Conservation (phyloP, 345 rosid genomes). For the Clarkia xantiana region DNA sequence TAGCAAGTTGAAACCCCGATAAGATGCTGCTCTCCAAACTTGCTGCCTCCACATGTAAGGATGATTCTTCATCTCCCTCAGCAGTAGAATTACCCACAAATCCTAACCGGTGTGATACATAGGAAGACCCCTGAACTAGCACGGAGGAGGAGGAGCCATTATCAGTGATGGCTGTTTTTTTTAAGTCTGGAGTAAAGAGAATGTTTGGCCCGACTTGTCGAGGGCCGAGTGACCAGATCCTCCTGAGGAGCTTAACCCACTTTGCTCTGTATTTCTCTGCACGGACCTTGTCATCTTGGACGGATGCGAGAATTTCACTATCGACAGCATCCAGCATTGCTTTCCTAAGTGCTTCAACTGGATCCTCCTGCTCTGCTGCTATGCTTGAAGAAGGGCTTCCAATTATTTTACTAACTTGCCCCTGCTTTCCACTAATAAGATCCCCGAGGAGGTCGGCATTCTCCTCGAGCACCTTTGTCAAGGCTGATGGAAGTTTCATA, state of each 20-base stretch:
- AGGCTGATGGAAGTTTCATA: conserved; percentile 57
- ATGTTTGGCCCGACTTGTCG: conserved; percentile 84
- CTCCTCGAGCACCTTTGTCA: conserved; percentile 78
- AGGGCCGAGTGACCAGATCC: conserved; percentile 94
- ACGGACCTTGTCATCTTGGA: conserved; percentile 44
- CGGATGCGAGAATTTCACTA: conserved; percentile 25
- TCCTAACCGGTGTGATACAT: conserved; percentile 63
- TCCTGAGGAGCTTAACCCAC: conserved; percentile 54
- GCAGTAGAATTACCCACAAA: conserved; percentile 24
- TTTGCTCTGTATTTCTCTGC: conserved; percentile 44
- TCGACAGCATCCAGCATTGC: conserved; percentile 43
- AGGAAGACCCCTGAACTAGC: conserved; percentile 49
- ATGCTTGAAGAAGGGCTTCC: conserved; percentile 24
- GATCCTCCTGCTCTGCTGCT: conserved; percentile 30
- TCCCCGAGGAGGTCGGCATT: conserved; percentile 57
- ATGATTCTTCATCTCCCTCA: conserved; percentile 11
- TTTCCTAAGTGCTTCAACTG: conserved; percentile 37
- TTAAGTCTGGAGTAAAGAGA: conserved; percentile 58
- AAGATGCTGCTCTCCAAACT: conserved; percentile 61
- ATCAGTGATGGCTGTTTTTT: conserved; percentile 18
- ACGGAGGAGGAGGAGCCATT: conserved; percentile 10
- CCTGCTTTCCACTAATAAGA: conserved; percentile 47
- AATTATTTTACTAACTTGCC: conserved; percentile 30
- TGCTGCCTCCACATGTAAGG: conserved; percentile 34
- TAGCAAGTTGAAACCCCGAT: conserved; percentile 78